Evolutionary conservation across 2,329 filamentous ascomycete genomes (phyloP), one percentile per base, ranked within the genome.

Genomic region (Diaporthe ampelina): DNA sequence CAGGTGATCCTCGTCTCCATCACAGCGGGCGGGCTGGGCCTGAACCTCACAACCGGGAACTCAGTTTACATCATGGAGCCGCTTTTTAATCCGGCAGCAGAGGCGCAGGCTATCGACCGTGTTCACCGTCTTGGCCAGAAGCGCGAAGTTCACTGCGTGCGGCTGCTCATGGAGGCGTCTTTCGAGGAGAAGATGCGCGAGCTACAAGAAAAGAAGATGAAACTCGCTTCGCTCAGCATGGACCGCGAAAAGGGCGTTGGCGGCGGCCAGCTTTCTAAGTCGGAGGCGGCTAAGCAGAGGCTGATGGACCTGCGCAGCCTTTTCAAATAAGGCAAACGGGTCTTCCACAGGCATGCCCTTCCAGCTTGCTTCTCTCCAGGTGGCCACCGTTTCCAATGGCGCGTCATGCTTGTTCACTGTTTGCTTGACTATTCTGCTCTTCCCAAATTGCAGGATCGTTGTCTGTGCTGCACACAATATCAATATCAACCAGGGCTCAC

Each of bases 61-160:
- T 93, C 91, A 72, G 96, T 97, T 19, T 98, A 97, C 82, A 94
- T 98, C 79, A 98, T 99, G 96, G 97, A 99, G 82, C 97, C 97
- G 7, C 95, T 98, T 81, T 99, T 96, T 86, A 99, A 99, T 80
- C 97, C 97, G 0, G 95, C 95, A 0, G 95, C 95, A 0, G 96
- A 99, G 83, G 94, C 95, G 7, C 97, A 99, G 84, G 97, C 97
- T 2, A 90, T 98, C 10, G 97, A 98, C 81, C 94, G 97, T 40
- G 94, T 99, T 8, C 95, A 98, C 82, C 92, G 95, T 24, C 87
- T 98, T 1, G 95, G 97, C 0, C 97, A 99, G 86, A 97, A 91
- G 79, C 89, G 97, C n/a, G 90, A 92, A 17, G 97, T 99, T 0
- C 90, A 90, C n/a, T 97, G 95, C 1, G 92, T 94, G 50, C 91